phyloP scores from a whole-genome alignment of 164 flowering plant genomes.

The Brasenia schreberi region DNA sequence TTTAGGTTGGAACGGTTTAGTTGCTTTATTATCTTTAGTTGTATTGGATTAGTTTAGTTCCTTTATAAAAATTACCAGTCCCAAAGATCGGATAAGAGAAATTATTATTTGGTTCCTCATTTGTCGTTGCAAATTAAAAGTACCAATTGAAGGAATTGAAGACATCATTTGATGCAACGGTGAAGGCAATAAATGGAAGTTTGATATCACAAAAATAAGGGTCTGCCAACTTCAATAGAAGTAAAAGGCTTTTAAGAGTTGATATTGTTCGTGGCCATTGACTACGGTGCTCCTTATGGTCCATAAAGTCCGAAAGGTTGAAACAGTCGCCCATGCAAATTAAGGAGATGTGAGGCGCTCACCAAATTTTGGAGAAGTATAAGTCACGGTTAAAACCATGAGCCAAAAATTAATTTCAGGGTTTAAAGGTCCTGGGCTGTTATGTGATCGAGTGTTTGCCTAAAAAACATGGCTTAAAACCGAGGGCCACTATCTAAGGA shows the following conservation, averaged over 20 bases:
- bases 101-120: background rate
- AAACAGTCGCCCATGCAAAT: background rate
- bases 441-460: no score
- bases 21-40: no score
- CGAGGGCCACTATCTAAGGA: no score
- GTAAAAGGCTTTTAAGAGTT: background rate
- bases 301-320: background rate
- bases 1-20: no score
- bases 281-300: background rate
- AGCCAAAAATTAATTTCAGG: background rate
- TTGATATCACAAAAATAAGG: background rate
- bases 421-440: no score
- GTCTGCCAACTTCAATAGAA: background rate
- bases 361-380: background rate
- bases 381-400: background rate
- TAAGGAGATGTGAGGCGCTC: background rate
- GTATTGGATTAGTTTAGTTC: no score
- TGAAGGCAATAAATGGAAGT: background rate
- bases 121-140: background rate
- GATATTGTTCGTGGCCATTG: background rate
- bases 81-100: background rate
- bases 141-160: background rate
- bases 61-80: background rate
- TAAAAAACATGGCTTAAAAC: no score
- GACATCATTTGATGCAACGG: background rate